Evolutionary conservation across 371 early-diverging fungal species (phyloP).

Genomic region (Nosema bombycis): DNA sequence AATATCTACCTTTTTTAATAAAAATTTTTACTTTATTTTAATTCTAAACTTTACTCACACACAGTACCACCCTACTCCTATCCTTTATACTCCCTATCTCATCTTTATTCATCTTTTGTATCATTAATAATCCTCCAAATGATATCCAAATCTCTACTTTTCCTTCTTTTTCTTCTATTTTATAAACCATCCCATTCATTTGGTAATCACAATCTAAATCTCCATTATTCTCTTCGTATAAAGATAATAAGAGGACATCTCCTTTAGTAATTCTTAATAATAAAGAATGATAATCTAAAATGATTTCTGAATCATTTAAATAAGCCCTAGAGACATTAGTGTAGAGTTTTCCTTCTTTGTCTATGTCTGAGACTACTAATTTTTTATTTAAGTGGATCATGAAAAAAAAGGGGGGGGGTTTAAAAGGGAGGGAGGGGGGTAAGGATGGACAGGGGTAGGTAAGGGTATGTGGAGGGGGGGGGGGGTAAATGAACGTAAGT

Average conservation of each 20-base stretch:
- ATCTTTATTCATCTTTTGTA: constrained; percentile 15
- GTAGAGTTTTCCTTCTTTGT: constrained; percentile 40
- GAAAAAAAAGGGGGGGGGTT: constrained; percentile 1
- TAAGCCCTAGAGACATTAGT: constrained; percentile 33
- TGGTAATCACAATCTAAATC: constrained; percentile 36
- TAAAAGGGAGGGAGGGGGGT: not conserved
- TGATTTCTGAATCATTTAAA: constrained; percentile 1
- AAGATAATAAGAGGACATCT: constrained; percentile 18
- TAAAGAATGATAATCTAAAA: constrained; percentile 34
- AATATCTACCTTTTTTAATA: not conserved
- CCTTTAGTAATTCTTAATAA: constrained; percentile 15
- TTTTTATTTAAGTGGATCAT: constrained; percentile 36
- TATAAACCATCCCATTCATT: constrained; percentile 31
- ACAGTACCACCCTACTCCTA: constrained; percentile 23
- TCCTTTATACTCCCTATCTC: constrained; percentile 5
- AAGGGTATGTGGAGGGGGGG: not conserved
- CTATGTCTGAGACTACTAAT: constrained; percentile 22
- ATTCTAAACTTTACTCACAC: constrained; percentile 12
- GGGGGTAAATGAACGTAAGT: not conserved
- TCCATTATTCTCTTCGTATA: constrained; percentile 12
- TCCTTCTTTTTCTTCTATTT: constrained; percentile 10
- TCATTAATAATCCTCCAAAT: constrained; percentile 31
- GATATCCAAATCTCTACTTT: constrained; percentile 8
- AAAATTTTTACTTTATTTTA: not conserved
- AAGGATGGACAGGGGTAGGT: not conserved